Evolutionary conservation across 2,329 filamentous ascomycete genomes (phyloP).

Genomic region (Leptographium procerum): DNA sequence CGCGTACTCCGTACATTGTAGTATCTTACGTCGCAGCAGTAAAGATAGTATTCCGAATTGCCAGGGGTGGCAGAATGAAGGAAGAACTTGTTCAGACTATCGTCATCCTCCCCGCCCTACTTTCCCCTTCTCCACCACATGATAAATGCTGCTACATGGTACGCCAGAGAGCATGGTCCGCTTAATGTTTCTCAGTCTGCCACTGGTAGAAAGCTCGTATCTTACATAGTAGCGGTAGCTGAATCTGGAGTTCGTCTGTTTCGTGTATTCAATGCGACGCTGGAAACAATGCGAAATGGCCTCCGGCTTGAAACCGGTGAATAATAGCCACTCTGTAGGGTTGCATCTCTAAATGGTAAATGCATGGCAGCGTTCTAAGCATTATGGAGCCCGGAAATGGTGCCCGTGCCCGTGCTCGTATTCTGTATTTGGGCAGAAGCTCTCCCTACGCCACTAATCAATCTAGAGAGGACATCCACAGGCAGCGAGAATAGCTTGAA

Average conservation of each 20-base stretch:
- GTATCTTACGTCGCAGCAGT: no score
- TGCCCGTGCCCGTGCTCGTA: neutral
- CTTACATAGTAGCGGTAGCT: neutral
- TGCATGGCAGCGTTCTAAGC: neutral
- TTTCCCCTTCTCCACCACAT: no score
- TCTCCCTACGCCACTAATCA: neutral
- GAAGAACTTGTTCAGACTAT: no score
- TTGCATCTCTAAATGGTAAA: neutral
- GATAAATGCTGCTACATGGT: neutral
- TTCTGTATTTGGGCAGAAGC: neutral
- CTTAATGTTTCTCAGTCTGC: neutral
- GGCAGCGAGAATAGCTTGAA: neutral
- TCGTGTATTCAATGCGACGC: neutral
- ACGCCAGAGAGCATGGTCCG: neutral
- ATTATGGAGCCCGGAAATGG: neutral
- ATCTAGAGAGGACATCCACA: neutral
- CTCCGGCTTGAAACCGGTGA: neutral
- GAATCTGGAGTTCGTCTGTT: neutral
- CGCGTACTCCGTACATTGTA: no score
- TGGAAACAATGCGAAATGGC: neutral
- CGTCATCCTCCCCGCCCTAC: no score
- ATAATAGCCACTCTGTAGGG: no score
- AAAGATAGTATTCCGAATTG: no score
- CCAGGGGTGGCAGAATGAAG: no score
- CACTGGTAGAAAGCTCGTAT: neutral